Evolutionary conservation across 2,329 filamentous ascomycete species (phyloP), one percentile per base, ranked within the genome.

Genomic region (Calonectria hongkongensis): DNA sequence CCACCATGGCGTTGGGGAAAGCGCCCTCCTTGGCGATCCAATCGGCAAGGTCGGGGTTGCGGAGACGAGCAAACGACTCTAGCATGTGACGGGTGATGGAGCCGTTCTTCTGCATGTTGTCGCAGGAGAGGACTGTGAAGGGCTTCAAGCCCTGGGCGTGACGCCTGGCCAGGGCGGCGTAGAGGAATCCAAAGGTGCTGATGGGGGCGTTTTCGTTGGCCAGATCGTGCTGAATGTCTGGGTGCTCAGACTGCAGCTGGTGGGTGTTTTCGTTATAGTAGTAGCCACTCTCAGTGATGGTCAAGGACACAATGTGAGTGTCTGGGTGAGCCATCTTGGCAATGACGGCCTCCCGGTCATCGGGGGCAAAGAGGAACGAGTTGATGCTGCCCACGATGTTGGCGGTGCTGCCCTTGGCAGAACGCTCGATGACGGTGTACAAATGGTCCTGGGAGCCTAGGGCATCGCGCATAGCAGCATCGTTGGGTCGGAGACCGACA

Each of bases 181-280:
- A 89, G 68, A 89, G 85, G 82, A 87, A 89, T 65, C 88, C 88
- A 74, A 88, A 89, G 21, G 86, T 88, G 75, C 87, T 89, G 71
- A 81, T 81, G 27, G 88, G 88, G 3, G 78, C 66, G 54, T 83
- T 81, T 43, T 84, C 83, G 79, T 88, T 83, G 78, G 83, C 84
- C 8, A 89, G 82, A 76, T 89, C 88, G 76, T 82, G 83, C 76
- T 85, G 83, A 65, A 89, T 89, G 76, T 89, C 87, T 10, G 87
- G 82, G 79, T 89, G 83, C 51, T 89, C 84, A 43, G 80, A 79
- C 73, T 86, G 81, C 71, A 89, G 83, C 82, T 89, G 81, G 83
- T 89, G 88, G n/a, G 88, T 87, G 84, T 89, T 89, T 79, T 89
- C 88, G 79, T 89, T 88, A 84, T 89, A 89, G 83, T 88, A 89